phyloP scores from a whole-genome alignment of 139 green algal species.

The Asterochloris erici region DNA sequence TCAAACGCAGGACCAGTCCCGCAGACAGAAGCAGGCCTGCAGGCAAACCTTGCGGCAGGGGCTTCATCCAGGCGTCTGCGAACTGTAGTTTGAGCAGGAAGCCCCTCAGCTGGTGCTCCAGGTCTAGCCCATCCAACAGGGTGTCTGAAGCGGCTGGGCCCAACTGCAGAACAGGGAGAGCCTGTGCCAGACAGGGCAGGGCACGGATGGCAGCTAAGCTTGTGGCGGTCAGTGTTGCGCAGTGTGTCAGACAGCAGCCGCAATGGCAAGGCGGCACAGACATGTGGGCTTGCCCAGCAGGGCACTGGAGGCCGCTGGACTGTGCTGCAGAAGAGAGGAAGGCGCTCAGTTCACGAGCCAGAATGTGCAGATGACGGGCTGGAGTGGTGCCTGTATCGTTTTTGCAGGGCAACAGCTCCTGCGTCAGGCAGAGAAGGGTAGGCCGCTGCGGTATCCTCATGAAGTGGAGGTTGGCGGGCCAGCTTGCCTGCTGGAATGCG shows the following conservation, averaged over 20 bases:
- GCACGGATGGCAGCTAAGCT: background rate
- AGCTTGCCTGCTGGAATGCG: too few species aligned
- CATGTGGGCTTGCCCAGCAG: too few species aligned
- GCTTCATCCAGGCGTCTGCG: slow-evolving; percentile 31
- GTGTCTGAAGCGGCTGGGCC: background rate
- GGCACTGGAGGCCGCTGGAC: too few species aligned
- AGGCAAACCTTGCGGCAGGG: slow-evolving; percentile 11
- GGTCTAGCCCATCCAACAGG: slow-evolving; percentile 19
- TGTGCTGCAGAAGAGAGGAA: too few species aligned
- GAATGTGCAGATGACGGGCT: too few species aligned
- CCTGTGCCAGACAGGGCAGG: background rate
- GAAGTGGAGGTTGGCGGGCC: too few species aligned
- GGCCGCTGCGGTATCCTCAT: too few species aligned
- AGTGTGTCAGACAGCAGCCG: background rate
- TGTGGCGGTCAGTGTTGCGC: background rate
- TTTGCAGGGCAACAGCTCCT: too few species aligned
- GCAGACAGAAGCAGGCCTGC: background rate
- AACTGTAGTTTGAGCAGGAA: slow-evolving; percentile 48
- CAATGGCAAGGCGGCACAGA: too few species aligned
- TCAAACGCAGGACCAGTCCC: background rate
- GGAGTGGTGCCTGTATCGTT: too few species aligned
- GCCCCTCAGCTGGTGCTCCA: slow-evolving; percentile 28
- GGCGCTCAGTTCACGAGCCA: too few species aligned
- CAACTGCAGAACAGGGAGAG: background rate
- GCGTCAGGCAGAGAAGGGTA: background rate